A percentile compares a stretch with the other conserved stretches of the same genome.
Evolutionary conservation across 2,329 filamentous ascomycete genomes (phyloP).

Genomic region (Verticillium tricorpus): DNA sequence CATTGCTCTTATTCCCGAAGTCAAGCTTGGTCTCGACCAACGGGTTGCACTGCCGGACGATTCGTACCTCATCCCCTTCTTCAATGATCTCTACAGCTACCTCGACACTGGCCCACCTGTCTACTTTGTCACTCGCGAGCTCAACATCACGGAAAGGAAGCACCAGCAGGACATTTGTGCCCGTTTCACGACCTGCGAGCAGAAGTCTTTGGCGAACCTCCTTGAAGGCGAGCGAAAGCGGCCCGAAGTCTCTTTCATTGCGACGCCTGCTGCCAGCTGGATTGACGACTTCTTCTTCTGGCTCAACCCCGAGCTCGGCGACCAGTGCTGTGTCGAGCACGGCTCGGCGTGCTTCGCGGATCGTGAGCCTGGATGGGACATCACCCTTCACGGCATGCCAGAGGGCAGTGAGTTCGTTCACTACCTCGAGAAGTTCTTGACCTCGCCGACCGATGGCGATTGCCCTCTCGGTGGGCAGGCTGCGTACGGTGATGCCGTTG

Average conservation of each 20-base stretch:
- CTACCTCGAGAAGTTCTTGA: constrained; percentile 80
- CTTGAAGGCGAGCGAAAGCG: constrained; percentile 93
- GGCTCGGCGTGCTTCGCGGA: constrained; percentile 73
- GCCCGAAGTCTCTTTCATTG: constrained; percentile 80
- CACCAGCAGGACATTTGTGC: constrained; percentile 87
- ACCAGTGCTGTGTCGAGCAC: constrained; percentile 67
- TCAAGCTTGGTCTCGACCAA: constrained; percentile 88
- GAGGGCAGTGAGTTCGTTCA: constrained; percentile 85
- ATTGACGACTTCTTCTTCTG: constrained; percentile 87
- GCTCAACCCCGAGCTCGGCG: constrained; percentile 77
- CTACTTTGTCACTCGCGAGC: constrained; percentile 84
- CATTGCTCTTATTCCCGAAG: constrained; percentile 76
- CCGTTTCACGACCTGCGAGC: constrained; percentile 82
- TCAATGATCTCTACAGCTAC: constrained; percentile 92
- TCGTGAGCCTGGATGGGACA: constrained; percentile 80
- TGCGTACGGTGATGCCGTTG: constrained; percentile 78
- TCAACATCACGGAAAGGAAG: constrained; percentile 70
- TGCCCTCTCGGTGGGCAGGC: constrained; percentile 89
- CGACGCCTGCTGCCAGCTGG: constrained; percentile 88
- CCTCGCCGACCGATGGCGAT: constrained; percentile 71
- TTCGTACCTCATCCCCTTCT: constrained; percentile 93
- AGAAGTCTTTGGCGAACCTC: constrained; percentile 79
- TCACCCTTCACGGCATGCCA: constrained; percentile 85
- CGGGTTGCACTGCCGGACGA: constrained; percentile 89
- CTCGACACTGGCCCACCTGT: constrained; percentile 89